Evolutionary conservation across 768 basidiomycete genomes (phyloP).

Genomic region (Cystobasidium ongulense): DNA sequence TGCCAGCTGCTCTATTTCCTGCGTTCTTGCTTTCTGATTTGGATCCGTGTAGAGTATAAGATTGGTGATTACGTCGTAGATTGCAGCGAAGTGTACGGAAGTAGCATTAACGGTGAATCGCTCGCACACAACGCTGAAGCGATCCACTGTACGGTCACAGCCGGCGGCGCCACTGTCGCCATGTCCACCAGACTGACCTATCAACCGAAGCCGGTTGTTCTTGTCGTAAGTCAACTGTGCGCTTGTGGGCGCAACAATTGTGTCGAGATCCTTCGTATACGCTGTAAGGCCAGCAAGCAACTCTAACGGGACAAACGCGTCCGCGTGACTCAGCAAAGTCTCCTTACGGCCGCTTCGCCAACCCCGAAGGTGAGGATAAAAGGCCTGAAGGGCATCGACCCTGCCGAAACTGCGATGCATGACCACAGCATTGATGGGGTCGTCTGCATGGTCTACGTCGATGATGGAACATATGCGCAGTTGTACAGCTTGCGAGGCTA

Average conservation of each 20-base stretch:
- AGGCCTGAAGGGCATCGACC: slow-evolving; percentile 74
- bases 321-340: not conserved
- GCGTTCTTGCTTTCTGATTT: slow-evolving; percentile 65
- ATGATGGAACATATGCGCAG: slow-evolving; percentile 70
- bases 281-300: slow-evolving; percentile 54
- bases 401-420: slow-evolving; percentile 78
- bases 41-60: slow-evolving; percentile 84
- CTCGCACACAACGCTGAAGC: slow-evolving; percentile 70
- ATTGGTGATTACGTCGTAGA: slow-evolving; percentile 77
- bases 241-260: slow-evolving; percentile 79
- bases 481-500: slow-evolving; percentile 71
- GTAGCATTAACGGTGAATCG: slow-evolving; percentile 78
- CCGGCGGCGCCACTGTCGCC: slow-evolving; percentile 48
- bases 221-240: slow-evolving; percentile 82
- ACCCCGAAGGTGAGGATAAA: slow-evolving; percentile 54
- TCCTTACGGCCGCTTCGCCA: slow-evolving; percentile 23
- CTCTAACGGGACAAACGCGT: slow-evolving; percentile 68
- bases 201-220: slow-evolving; percentile 72
- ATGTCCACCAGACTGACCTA: not conserved
- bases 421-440: slow-evolving; percentile 73
- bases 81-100: slow-evolving; percentile 69
- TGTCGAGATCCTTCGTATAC: slow-evolving; percentile 80
- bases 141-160: slow-evolving; percentile 50
- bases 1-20: slow-evolving; percentile 69
- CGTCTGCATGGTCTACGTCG: slow-evolving; percentile 67